Base-by-base conservation (phyloP, 1,284 basidiomycete genomes). In the Moesziomyces aphidis region DNA sequence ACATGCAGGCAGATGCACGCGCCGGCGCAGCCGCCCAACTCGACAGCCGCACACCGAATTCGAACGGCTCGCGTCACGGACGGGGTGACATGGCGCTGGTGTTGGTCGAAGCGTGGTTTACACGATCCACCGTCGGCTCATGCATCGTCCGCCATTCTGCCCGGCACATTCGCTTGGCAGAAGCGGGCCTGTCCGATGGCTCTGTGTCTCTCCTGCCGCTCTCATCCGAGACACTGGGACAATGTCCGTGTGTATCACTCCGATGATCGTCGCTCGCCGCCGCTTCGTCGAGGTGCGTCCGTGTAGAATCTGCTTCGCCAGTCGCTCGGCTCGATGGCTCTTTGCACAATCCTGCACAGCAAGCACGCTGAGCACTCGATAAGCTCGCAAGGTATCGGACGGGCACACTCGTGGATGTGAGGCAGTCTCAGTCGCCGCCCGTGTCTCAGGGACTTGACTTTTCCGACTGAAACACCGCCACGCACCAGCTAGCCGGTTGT, bases 51-150 rank as follows among this genome's bases (percentile, higher is more conserved):
- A 13, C 13, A 13, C 11, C 36, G 13, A 17, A 13, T 36, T 17
- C 36, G 7, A 28, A 28, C 26, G 36, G 44, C 31, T 34, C 15
- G 43, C 42, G 13, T 7, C 28, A 19, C 6, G 15, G 17, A 44
- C 53, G 55, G 49, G 22, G 21, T 66, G 65, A 68, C 55, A 68
- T 68, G 50, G 42, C 65, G 5, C 65, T 68, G 45, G 8, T 55
- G 51, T 51, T 60, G 55, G 55, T 68, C 60, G 11, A 34, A 13
- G 31, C 31, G 11, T 34, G 10, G 31, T 34, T 13, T 13, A 11
- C 31, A 62, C 1, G 31, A 39, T 52, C 26, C 23, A 15, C 5
- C 36, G 19, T 11, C 47, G 13, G 19, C 22, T 39, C 22, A 34
- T 42, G 23, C 26, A 34, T 26, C 19, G 28, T 47, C 51, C 47